Base-by-base conservation (phyloP, 2,329 filamentous ascomycete genomes). In the Epichloe typhina region DNA sequence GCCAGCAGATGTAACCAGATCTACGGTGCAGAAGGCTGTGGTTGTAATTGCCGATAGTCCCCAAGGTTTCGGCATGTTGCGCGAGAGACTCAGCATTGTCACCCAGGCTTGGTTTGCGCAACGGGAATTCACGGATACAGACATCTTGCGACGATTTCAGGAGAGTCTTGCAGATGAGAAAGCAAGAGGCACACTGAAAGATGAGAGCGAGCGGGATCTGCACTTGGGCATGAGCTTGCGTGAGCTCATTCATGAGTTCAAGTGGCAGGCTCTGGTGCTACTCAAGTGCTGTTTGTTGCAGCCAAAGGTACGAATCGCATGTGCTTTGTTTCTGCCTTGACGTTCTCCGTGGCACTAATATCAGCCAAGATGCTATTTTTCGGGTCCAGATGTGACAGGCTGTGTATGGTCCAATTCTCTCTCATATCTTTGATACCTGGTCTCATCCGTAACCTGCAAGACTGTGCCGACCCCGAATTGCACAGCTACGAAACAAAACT, bases 341-440 rank as follows among this genome's bases (percentile, higher is more conserved):
- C 9, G 17, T 17, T 17, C 13, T 38, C 17, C 19, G 15, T n/a
- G 23, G 46, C 19, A 42, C 53, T 52, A 31, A 57, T 47, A 31
- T 15, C 5, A 9, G 2, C 12, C 2, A 31, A 95, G 90, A 97
- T 97, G 86, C 82, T 98, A 50, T 97, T 98, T 72, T 98, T 97
- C 61, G 90, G 93, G 55, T 89, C 91, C n/a, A 83, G 89, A 59
- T 97, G 93, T 67, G 93, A 98, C 68, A 80, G 86, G 56, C 72
- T 98, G 58, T 98, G 93, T 77, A 95, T 97, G 86, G 90, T 95
- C 70, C 93, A 98, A 67, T 98, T 97, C 71, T 93, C 91, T 42
- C 78, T 98, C 44, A 84, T 98, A 59, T 96, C 91, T 49, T 75
- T 98, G 61, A 94, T 98, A 71, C 93, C 93, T 45, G 89, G 90